Base-by-base conservation (phyloP, 73 alveolate genomes). In the Paramecium tetraurelia region DNA sequence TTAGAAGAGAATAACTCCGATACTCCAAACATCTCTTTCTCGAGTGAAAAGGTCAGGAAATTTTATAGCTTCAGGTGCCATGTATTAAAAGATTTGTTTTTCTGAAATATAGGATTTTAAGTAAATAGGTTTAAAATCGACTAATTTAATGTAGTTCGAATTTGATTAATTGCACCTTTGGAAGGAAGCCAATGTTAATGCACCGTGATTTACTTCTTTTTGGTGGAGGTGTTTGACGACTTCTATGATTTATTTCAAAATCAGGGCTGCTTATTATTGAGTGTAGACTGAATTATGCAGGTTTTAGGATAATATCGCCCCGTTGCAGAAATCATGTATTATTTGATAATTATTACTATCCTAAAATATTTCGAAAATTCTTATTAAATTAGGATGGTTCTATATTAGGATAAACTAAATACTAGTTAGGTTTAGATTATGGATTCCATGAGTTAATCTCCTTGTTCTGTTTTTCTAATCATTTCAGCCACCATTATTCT, bases 1-100 rank as follows among this genome's bases (percentile, higher is more conserved):
- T 18, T 86, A 59, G 85, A 83, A 86, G 1, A 93, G 57, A 18
- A 93, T 89, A 18, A 93, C 41, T 35, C 96, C 96, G 41, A 93
- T 53, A 29, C 93, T 84, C 96, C 96, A 93, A 46, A 93, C 92
- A 43, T 93, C 96, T 8, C 84, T 63, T 33, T 63, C 84, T 3
- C 2, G 8, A 3, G 50, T 63, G 12, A 27, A 63, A 31, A 63
- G 0, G 2, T 63, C 84, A 10, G 84, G 84, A 12, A 63, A 12
- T 27, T 33, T 63, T 0, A 63, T 31, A 27, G 84, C 21, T 63
- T 63, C 84, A 27, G 84, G 84, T 11, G 84, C 10, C 84, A 63
- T 63, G 10, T 63, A 63, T 12, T 63, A 27, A 63, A 27, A 33
- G 14, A 31, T 27, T 12, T 63, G 50, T 33, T 63, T 63, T 31